Base-by-base conservation (phyloP, 768 basidiomycete genomes). In the Amanita subjunquillea region DNA sequence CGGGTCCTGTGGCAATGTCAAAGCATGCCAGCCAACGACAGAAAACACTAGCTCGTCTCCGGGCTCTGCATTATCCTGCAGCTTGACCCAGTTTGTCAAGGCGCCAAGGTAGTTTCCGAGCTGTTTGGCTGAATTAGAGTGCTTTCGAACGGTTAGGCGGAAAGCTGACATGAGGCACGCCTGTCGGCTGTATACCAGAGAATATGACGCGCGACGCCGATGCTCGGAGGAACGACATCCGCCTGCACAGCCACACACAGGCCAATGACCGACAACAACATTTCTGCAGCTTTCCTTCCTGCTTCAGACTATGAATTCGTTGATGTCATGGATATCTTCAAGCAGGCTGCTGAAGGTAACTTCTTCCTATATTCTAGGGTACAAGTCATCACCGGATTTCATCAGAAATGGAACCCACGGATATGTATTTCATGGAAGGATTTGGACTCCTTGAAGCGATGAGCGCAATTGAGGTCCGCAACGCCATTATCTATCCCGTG, bases 61-160 rank as follows among this genome's bases (percentile, higher is more conserved):
- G 1, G 75, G 71, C 7, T 63, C 62, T 0, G 83, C 76, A 37
- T 75, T 70, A 40, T 76, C 71, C 66, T 95, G 91, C 25, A 96
- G 71, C 50, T 74, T 75, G 44, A 91, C 87, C 93, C 93, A 95
- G 63, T 93, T 92, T 17, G 79, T 78, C 27, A 96, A 72, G 0
- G 94, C 93, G 3, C 95, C 95, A 3, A 97, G 75, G 60, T 91
- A 90, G 65, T 98, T 97, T 41, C 95, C 95, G 61, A 96, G 73
- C 93, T 97, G 29, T 25, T 8, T 23, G 12, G 23, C 8, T 25
- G 8, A 17, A 27, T 39, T 10, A 54, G 27, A 30, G 9, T 3
- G 12, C 6, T 5, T 13, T 6, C 15, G 38, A 15, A 42, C 40
- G 53, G 42, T 34, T 29, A 49, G 56, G 48, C 10, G 34, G 39